Evolutionary conservation across 495 filamentous ascomycete species (phyloP), one percentile per base, ranked within the genome.

Genomic region (Stereocaulon alpinum): DNA sequence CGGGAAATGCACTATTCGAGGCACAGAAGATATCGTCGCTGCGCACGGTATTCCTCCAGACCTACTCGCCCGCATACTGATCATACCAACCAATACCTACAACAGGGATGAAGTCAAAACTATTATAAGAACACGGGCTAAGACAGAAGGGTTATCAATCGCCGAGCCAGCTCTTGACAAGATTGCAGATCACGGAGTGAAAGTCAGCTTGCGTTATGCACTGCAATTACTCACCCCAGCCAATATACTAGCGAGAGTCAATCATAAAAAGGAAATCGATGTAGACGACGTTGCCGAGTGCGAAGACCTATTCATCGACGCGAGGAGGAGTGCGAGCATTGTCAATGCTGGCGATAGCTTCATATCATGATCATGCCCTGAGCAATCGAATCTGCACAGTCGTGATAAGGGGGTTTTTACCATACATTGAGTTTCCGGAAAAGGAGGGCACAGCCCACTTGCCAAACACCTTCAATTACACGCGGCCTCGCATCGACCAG

Each of bases 21-120:
- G 90, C 63, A 88, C 88, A 32, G 83, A 90, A 67, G 87, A 89
- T 61, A 77, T 91, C 59, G 77, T 85, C 17, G 89, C 90, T 45
- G 89, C 93, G 6, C 93, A 98, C 71, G 93, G 93, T 61, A 83
- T 98, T 58, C 93, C 93, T 0, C 82, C 92, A 9, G 93, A 98
- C 68, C 86, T 97, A 60, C 80, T 97, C 32, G 86, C 87, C 53
- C 89, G 93, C 42, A 82, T 96, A 18, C 86, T 98, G 65, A 97
- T 98, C 72, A 86, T 98, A 64, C 93, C 93, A 29, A 98, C 93
- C 30, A 83, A 86, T 65, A 81, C 88, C 5, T 98, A 96, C 71
- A 77, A 82, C 41, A 77, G 83, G 14, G 84, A 87, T 3, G 91
- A 98, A 73, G 91, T 98, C 72, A 87, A 87, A 74, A 80, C 82